Conservation (phyloP, 2,329 filamentous ascomycete species). For the Xylaria sp. region DNA sequence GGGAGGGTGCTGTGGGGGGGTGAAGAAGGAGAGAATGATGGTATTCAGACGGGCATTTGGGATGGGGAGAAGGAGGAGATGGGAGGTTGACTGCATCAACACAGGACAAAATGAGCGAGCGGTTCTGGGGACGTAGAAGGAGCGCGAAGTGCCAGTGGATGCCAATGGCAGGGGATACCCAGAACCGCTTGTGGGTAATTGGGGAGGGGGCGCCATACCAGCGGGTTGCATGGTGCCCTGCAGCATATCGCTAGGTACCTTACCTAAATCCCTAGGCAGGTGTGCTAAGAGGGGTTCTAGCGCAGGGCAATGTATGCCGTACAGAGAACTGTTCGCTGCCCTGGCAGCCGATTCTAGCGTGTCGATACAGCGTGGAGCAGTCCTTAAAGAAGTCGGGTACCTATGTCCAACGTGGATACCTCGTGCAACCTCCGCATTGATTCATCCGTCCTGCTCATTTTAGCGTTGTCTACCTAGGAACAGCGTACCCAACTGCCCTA, state of each 20-base stretch:
- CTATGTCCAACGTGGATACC: constrained; percentile 1
- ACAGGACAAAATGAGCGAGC: constrained; percentile 39
- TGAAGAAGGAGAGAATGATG: constrained; percentile 45
- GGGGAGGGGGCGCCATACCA: constrained; percentile 31
- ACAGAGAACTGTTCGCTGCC: not conserved
- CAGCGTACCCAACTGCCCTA: not conserved
- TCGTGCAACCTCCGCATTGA: constrained; percentile 27
- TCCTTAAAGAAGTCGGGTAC: constrained; percentile 9
- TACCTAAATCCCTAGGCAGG: not conserved
- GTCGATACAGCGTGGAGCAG: constrained; percentile 11
- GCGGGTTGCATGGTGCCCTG: constrained; percentile 33
- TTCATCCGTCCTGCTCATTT: constrained; percentile 31
- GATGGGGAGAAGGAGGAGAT: constrained; percentile 46
- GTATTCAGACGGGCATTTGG: constrained; percentile 48
- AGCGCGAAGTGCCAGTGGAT: constrained; percentile 37
- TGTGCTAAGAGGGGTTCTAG: constrained; percentile 1
- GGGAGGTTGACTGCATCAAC: constrained; percentile 44
- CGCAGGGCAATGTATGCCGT: constrained; percentile 6
- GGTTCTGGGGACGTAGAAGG: constrained; percentile 37
- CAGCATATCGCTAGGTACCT: constrained; percentile 21
- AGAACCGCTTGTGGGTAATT: constrained; percentile 29
- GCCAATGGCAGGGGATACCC: constrained; percentile 30
- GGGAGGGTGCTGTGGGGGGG: constrained; percentile 40
- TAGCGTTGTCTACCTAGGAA: constrained; percentile 22
- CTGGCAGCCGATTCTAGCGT: constrained; percentile 3